Percentiles rank a stretch among this genome's conserved stretches.
Conservation (phyloP, 257 asterid genomes). For the Sherardia arvensis region DNA sequence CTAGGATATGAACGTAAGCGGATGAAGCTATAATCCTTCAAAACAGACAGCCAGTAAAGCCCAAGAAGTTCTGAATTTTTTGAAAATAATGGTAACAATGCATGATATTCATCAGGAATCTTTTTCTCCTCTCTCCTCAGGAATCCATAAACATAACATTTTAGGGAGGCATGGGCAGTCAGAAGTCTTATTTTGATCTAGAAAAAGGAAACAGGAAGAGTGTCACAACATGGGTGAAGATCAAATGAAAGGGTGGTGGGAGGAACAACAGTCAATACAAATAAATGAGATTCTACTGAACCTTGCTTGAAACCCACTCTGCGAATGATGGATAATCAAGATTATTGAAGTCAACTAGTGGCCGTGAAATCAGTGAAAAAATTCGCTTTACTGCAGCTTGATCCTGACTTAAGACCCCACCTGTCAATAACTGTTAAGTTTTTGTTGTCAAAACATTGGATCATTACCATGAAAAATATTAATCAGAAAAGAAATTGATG, state of each 20-base stretch:
- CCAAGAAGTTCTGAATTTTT: conserved; percentile 74
- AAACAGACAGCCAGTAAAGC: conserved; percentile 72
- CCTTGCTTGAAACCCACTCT: conserved; percentile 99
- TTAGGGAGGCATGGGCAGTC: conserved; percentile 92
- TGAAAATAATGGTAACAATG: conserved; percentile 74
- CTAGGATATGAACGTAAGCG: conserved; percentile 44
- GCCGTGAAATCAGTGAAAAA: conserved; percentile 94
- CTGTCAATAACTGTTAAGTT: conserved; percentile 74
- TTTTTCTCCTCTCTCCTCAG: conserved; percentile 58
- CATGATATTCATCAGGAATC: conserved; percentile 63
- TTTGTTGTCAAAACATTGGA: conserved; percentile 20
- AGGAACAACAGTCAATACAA: background rate
- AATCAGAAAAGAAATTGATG: conserved; percentile 1
- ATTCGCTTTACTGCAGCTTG: conserved; percentile 89
- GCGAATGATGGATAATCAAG: conserved; percentile 96
- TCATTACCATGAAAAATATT: conserved; percentile 11
- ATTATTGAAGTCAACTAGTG: conserved; percentile 78
- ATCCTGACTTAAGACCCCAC: conserved; percentile 92
- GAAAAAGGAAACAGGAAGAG: conserved; percentile 17
- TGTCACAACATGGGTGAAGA: conserved; percentile 3
- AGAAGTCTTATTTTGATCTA: conserved; percentile 96
- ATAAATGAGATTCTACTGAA: conserved; percentile 5
- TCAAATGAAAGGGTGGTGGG: background rate
- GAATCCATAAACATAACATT: conserved; percentile 74
- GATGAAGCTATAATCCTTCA: conserved; percentile 74